phyloP scores from a whole-genome alignment of 495 filamentous ascomycete genomes.

The Halenospora varia region DNA sequence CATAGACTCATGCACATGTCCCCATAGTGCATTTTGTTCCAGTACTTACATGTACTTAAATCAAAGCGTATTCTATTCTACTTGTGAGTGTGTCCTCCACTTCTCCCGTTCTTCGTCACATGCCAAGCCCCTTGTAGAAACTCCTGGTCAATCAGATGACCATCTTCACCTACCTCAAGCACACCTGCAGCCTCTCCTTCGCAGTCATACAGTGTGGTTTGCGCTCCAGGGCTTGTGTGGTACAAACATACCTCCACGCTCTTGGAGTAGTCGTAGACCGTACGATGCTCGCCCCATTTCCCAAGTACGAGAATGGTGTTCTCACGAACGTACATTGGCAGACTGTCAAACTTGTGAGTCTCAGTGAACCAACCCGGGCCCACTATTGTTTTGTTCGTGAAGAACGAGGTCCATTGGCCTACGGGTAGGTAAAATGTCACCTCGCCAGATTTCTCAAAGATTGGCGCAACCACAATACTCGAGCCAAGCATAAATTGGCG shows the following conservation, averaged over 20 bases:
- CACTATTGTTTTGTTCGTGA: conserved; percentile 36
- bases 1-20: too few relatives aligned
- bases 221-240: conserved; percentile 30
- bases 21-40: too few relatives aligned
- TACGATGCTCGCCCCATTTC: conserved; percentile 37
- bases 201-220: conserved; percentile 32
- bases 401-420: conserved; percentile 45
- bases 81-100: background rate
- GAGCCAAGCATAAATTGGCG: conserved; percentile 64
- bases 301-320: conserved; percentile 44
- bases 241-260: conserved; percentile 41
- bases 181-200: conserved; percentile 31
- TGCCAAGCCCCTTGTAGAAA: conserved; percentile 18
- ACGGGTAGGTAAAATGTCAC: conserved; percentile 61
- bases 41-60: too few relatives aligned
- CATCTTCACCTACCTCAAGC: conserved; percentile 24
- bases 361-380: conserved; percentile 47
- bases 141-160: conserved; percentile 12
- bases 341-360: conserved; percentile 39
- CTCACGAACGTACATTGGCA: conserved; percentile 47
- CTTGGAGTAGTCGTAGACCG: conserved; percentile 46
- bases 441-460: conserved; percentile 54
- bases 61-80: too few relatives aligned
- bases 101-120: conserved; percentile 13
- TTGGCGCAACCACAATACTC: conserved; percentile 53